phyloP scores from a whole-genome alignment of 148 eudicot species.

The Polygonum aviculare region DNA sequence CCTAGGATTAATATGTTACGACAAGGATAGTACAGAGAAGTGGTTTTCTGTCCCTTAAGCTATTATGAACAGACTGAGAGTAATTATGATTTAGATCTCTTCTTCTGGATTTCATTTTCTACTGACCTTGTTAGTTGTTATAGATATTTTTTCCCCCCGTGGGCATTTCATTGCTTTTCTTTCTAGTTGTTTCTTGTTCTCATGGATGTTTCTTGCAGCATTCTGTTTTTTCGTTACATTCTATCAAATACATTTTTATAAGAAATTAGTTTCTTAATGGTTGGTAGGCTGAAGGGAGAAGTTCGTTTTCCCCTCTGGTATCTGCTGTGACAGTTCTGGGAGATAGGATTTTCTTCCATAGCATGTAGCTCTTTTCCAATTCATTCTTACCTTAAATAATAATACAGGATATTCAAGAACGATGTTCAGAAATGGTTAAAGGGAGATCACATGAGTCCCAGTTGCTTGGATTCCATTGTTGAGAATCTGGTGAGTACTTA shows the following conservation, averaged over 20 bases:
- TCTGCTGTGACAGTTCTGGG: neutral
- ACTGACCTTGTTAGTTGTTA: neutral
- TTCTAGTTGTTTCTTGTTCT: neutral
- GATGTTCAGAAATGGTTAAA: slow-evolving; percentile 54
- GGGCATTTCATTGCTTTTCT: neutral
- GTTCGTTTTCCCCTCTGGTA: neutral
- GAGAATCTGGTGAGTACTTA: slow-evolving; percentile 52
- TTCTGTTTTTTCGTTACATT: neutral
- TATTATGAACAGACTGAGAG: neutral
- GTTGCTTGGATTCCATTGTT: slow-evolving; percentile 32
- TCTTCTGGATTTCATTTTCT: neutral
- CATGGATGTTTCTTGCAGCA: neutral
- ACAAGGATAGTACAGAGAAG: neutral
- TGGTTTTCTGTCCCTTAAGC: neutral
- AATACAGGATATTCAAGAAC: slow-evolving; percentile 81
- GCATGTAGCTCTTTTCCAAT: neutral
- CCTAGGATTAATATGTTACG: neutral
- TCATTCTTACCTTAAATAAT: neutral
- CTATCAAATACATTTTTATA: neutral
- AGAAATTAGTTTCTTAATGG: neutral
- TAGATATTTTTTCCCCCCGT: neutral
- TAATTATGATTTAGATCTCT: neutral
- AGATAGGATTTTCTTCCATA: neutral
- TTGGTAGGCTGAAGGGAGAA: neutral
- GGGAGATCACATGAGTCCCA: slow-evolving; percentile 43